Percentiles rank a stretch among this genome's conserved stretches.
These are phyloP conservation scores for Fusarium odoratissimum DNA, from an alignment of 2,329 filamentous ascomycete genomes.

Conservation along the genomic window DNA sequence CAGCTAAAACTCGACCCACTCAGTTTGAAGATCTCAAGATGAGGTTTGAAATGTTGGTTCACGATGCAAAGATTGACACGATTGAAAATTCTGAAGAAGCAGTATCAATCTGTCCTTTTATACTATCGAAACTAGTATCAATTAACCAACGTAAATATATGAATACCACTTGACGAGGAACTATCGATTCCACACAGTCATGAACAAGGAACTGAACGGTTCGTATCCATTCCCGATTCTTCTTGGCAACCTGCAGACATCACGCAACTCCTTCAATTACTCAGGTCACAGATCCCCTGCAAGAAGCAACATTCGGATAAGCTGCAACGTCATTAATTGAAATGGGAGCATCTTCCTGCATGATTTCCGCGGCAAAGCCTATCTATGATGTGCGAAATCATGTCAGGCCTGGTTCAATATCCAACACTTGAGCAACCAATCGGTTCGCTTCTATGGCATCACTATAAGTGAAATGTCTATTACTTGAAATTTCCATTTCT, in stretches of 20 bases:
- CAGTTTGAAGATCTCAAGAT: constrained; percentile 19
- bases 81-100: not conserved
- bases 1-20: constrained; percentile 22
- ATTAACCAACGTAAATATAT: not conserved
- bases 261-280: not conserved
- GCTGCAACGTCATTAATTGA: not conserved
- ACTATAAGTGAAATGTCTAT: no score
- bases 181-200: not conserved
- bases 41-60: constrained; percentile 1
- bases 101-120: rapidly evolving
- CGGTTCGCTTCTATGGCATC: not conserved
- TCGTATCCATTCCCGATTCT: not conserved
- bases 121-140: rapidly evolving
- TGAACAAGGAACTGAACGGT: not conserved
- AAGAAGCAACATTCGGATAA: not conserved
- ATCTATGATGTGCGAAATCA: not conserved
- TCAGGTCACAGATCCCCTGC: not conserved
- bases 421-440: not conserved
- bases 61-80: constrained; percentile 5
- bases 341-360: not conserved
- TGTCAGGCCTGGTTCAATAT: not conserved
- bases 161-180: not conserved
- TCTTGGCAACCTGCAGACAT: not conserved
- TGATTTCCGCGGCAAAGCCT: not conserved
- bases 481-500: not conserved